Percentiles rank a stretch among this genome's conserved stretches.
phyloP scores from a whole-genome alignment of 176 grass and related monocot species.

The Zea mays region Zm-B73-REFERENCE-NAM-5.0 NC_050097.1:2890001-2890500 shows the following conservation, averaged over 20 bases:
- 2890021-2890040: too few relatives aligned
- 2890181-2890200: not conserved
- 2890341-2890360: constrained; percentile 98
- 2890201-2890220: not conserved
- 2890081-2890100: not conserved
- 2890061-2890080: not conserved
- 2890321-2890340: constrained; percentile 93
- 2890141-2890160: not conserved
- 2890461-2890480: constrained; percentile 80
- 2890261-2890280: constrained; percentile 28
- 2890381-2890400: constrained; percentile 79
- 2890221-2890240: not conserved
- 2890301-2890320: constrained; percentile 42
- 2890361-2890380: constrained; percentile 87
- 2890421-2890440: constrained; percentile 76
- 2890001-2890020: too few relatives aligned
- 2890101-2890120: not conserved
- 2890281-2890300: not conserved
- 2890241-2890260: constrained; percentile 4
- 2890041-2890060: too few relatives aligned
- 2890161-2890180: not conserved
- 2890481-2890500: constrained; percentile 93
- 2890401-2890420: constrained; percentile 91
- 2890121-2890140: not conserved
- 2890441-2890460: constrained; percentile 47